Evolutionary conservation across 208 protist genomes (phyloP).

Genomic region (Trypanosoma platydactyli): DNA sequence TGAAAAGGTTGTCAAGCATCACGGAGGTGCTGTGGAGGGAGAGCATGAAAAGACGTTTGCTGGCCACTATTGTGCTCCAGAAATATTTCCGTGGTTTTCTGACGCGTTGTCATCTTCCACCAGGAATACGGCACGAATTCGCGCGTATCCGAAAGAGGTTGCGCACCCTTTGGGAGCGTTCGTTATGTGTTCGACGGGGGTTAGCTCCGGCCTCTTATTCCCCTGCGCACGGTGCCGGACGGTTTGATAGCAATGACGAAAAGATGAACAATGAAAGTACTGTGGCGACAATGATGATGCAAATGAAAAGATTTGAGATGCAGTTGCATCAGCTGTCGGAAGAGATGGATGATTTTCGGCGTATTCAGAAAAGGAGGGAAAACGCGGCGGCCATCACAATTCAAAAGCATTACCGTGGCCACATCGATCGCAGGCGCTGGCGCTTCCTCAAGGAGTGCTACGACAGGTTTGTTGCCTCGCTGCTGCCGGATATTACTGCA

Average conservation of each 20-base stretch:
- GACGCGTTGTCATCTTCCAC: constrained; percentile 42
- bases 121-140: constrained; percentile 31
- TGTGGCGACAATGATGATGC: not conserved
- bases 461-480: constrained; percentile 45
- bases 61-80: constrained; percentile 66
- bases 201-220: not conserved
- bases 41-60: constrained; percentile 52
- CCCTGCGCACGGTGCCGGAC: too few relatives aligned
- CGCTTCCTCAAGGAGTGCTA: constrained; percentile 39
- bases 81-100: constrained; percentile 52
- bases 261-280: not conserved
- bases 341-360: constrained; percentile 64
- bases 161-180: constrained; percentile 1
- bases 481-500: constrained; percentile 34
- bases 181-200: not conserved
- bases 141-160: constrained; percentile 51
- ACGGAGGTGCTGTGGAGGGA: constrained; percentile 71
- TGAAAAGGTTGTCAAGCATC: constrained; percentile 56
- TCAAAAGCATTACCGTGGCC: constrained; percentile 77
- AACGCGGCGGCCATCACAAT: constrained; percentile 65
- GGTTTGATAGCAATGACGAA: not conserved
- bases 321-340: constrained; percentile 64
- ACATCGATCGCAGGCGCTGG: constrained; percentile 53
- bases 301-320: constrained; percentile 54
- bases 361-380: constrained; percentile 46